Percentiles rank a stretch among this genome's conserved stretches.
phyloP scores from a whole-genome alignment of 805 yeast genomes.

The Candida xiaguanensis region DNA sequence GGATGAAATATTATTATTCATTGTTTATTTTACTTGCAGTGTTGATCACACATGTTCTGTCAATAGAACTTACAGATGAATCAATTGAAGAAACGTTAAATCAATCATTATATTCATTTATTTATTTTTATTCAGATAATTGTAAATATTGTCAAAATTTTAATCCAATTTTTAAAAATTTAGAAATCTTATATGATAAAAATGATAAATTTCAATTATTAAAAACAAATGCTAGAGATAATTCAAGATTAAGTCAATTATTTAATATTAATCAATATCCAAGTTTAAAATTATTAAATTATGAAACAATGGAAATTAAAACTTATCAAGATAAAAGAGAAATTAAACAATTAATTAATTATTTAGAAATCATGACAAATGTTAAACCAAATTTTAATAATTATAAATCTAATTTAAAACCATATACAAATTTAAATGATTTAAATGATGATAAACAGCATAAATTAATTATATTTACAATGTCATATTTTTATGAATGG shows the following conservation, averaged over 20 bases:
- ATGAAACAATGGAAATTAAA: constrained; percentile 36
- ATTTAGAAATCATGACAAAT: constrained; percentile 16
- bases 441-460: constrained; percentile 9
- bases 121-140: constrained; percentile 44
- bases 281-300: constrained; percentile 42
- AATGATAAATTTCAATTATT: constrained; percentile 31
- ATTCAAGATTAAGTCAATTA: constrained; percentile 30
- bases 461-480: constrained; percentile 23
- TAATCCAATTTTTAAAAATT: constrained; percentile 30
- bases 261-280: constrained; percentile 48
- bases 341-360: constrained; percentile 18
- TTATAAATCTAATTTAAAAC: constrained; percentile 15
- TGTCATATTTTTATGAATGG: constrained; percentile 27
- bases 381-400: constrained; percentile 20
- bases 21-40: not conserved
- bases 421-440: constrained; percentile 10
- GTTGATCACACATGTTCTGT: not conserved
- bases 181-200: constrained; percentile 41
- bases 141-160: constrained; percentile 34
- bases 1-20: not conserved
- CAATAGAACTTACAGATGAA: constrained; percentile 12
- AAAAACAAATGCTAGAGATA: constrained; percentile 25
- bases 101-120: constrained; percentile 32
- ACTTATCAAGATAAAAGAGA: constrained; percentile 25
- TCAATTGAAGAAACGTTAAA: constrained; percentile 15